Percentiles rank a stretch among this genome's conserved stretches.
Conservation (phyloP, 164 flowering plant species). For the Tetrastigma voinierianum region DNA sequence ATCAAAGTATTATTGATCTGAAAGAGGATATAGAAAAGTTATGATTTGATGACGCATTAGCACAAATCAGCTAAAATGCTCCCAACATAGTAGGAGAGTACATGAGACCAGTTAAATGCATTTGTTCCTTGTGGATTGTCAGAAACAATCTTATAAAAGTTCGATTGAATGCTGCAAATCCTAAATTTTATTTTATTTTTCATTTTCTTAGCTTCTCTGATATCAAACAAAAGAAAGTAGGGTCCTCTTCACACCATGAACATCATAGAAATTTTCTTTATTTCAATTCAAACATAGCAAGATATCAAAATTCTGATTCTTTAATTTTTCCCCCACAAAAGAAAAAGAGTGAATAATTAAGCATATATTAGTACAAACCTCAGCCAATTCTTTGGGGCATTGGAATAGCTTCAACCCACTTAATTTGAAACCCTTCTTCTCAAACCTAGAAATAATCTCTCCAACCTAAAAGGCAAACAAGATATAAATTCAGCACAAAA, state of each 20-base stretch:
- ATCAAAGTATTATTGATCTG: background rate
- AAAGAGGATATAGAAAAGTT: background rate
- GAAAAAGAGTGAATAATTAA: too few species aligned
- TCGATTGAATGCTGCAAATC: background rate
- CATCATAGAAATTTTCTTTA: background rate
- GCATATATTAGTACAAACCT: constrained; percentile 50
- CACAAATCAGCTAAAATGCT: background rate
- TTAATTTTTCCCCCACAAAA: too few species aligned
- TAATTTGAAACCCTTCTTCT: constrained; percentile 92
- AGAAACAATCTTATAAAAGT: background rate
- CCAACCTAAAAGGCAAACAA: constrained; percentile 66
- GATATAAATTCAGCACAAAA: too few species aligned
- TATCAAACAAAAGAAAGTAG: background rate
- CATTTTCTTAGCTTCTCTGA: background rate
- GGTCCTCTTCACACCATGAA: background rate
- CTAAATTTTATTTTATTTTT: background rate
- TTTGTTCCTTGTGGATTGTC: background rate
- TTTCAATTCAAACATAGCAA: background rate
- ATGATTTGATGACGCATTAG: background rate
- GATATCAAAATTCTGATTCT: too few species aligned
- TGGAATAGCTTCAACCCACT: constrained; percentile 92
- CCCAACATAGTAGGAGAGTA: background rate
- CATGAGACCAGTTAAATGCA: background rate
- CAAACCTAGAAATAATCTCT: constrained; percentile 91
- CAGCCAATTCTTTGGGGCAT: constrained; percentile 85